A percentile compares a stretch with the other conserved stretches of the same genome.
Evolutionary conservation across 140 eudicot species (phyloP).

Genomic region (Stevia rebaudiana): DNA sequence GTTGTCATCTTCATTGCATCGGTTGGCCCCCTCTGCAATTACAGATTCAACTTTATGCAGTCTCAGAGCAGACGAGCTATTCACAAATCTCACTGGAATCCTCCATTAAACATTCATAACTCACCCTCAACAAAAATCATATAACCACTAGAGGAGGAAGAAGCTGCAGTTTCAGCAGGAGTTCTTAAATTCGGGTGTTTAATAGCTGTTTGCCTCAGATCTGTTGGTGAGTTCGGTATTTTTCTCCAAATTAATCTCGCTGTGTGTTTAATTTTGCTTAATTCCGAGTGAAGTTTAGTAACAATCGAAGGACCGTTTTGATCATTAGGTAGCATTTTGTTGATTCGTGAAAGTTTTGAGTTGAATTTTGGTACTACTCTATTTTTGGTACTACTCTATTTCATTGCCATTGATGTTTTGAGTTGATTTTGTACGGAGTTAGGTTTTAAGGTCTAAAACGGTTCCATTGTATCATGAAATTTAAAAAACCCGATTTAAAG

Average conservation of each 20-base stretch:
- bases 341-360: slow-evolving; percentile 8
- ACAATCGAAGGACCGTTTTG: not conserved
- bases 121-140: not conserved
- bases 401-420: slow-evolving; percentile 10
- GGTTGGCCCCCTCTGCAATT: slow-evolving; percentile 10
- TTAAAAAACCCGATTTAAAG: not conserved
- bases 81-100: not conserved
- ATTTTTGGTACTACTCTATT: not conserved
- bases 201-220: too few relatives aligned
- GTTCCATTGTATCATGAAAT: not conserved
- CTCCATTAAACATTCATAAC: slow-evolving; percentile 11
- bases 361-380: not conserved
- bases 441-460: not conserved
- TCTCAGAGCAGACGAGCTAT: slow-evolving; percentile 1
- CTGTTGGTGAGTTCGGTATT: slow-evolving; percentile 20
- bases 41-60: slow-evolving; percentile 22
- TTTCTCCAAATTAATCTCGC: not conserved
- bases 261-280: not conserved
- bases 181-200: not conserved
- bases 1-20: slow-evolving; percentile 30
- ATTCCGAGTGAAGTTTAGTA: too few relatives aligned
- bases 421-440: too few relatives aligned
- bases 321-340: slow-evolving; percentile 2
- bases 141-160: not conserved
- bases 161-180: not conserved